A percentile compares a stretch with the other conserved stretches of the same genome.
These are phyloP conservation scores for Yarrowia sp. DNA, from an alignment of 805 yeast genomes.

Conservation along the genomic window DNA sequence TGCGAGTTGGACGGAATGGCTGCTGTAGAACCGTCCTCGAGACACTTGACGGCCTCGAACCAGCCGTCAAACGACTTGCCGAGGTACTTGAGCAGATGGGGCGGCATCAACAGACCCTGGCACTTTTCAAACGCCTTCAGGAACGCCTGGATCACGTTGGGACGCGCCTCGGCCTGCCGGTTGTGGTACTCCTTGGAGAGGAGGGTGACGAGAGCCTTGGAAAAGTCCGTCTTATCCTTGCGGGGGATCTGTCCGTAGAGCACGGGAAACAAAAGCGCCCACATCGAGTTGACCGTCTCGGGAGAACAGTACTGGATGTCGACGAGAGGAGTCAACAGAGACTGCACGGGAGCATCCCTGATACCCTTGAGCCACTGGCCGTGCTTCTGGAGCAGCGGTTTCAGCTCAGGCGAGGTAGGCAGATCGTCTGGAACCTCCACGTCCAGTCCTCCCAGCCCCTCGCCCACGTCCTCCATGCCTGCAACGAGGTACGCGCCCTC, in stretches of 20 bases:
- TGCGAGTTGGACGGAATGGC: constrained; percentile 47
- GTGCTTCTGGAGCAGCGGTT: constrained; percentile 36
- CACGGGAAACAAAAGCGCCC: constrained; percentile 81
- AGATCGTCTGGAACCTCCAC: constrained; percentile 24
- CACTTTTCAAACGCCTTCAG: constrained; percentile 74
- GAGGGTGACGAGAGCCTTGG: constrained; percentile 73
- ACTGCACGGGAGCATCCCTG: not conserved
- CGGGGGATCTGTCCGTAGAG: constrained; percentile 72
- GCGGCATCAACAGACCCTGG: constrained; percentile 69
- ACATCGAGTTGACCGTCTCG: constrained; percentile 72
- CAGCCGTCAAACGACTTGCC: constrained; percentile 87
- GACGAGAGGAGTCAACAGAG: constrained; percentile 63
- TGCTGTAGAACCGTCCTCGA: constrained; percentile 64
- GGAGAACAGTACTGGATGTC: constrained; percentile 82
- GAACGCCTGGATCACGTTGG: constrained; percentile 81
- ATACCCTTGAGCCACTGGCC: constrained; percentile 44
- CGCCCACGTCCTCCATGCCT: constrained; percentile 33
- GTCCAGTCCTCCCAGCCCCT: constrained; percentile 35
- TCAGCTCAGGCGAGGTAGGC: constrained; percentile 37
- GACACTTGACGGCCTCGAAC: constrained; percentile 81
- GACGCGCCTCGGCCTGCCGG: constrained; percentile 82
- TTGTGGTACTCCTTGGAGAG: constrained; percentile 88
- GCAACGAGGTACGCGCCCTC: constrained; percentile 44
- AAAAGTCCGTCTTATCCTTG: constrained; percentile 78
- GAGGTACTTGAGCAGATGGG: constrained; percentile 84